Base-by-base conservation (phyloP, 2,329 filamentous ascomycete species). In the Colletotrichum camelliae region DNA sequence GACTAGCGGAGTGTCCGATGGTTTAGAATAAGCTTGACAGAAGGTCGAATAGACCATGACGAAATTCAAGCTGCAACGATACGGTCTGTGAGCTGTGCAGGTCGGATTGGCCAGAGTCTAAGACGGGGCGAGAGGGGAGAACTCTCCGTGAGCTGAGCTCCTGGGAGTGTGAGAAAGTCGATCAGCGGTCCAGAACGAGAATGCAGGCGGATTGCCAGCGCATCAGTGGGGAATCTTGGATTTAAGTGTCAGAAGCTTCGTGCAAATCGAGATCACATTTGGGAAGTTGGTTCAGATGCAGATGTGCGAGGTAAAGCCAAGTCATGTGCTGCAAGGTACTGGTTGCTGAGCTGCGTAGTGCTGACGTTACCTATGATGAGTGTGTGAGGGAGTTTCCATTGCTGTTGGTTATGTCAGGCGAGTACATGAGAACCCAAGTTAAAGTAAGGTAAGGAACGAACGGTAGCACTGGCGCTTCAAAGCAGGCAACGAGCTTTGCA, bases 191-290 rank as follows among this genome's bases (percentile, higher is more conserved):
- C 43, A 39, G 43, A 39, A 64, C 29, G 29, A 21, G 21, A 21
- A 52, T 16, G 65, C 64, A 74, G 69, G 33, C 74, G 37, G 64
- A 48, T 15, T 15, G 58, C 64, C 70, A 69, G 70, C 64, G 24
- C 70, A 75, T 68, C 64, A 55, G 74, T 75, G 69, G 72, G 24
- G 72, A 62, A 72, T 35, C 61, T 9, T 15, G 64, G 43, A 6
- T 29, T 52, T 9, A 60, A 55, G 37, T 61, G 18, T 7, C 16
- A 10, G 15, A 58, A 65, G 64, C 43, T 62, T 75, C 64, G n/a
- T 31, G 43, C 43, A 21, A 43, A 65, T 65, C 65, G 65, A 69
- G 70, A 76, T 74, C 29, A 35, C 67, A 27, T 33, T 33, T 16
- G 18, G n/a, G 24, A 24, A 33, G 21, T 43, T 67, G 43, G 52